phyloP scores from a whole-genome alignment of 768 basidiomycete species.

The Leccinum boreale region DNA sequence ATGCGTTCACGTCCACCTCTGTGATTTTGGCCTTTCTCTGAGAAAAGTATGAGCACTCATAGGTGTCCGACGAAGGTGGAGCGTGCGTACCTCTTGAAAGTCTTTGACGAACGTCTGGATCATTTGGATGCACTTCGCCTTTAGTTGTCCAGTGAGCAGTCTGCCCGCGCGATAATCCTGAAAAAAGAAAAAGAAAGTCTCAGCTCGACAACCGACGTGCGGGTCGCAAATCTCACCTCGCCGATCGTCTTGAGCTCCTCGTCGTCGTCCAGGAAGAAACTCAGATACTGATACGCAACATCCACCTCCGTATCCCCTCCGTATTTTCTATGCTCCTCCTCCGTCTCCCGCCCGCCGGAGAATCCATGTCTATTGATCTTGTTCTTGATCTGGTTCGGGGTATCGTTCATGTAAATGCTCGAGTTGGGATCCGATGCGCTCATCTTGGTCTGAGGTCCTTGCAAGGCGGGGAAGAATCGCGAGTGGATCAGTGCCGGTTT shows the following conservation, averaged over 20 bases:
- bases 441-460: constrained; percentile 99
- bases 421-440: constrained; percentile 92
- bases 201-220: background rate
- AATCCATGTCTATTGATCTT: constrained; percentile 97
- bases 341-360: constrained; percentile 92
- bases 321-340: constrained; percentile 84
- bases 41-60: constrained; percentile 4
- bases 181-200: background rate
- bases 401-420: constrained; percentile 96
- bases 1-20: constrained; percentile 67
- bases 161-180: constrained; percentile 92
- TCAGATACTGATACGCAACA: constrained; percentile 91
- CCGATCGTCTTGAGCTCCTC: constrained; percentile 77
- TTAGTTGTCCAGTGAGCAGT: constrained; percentile 87
- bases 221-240: constrained; percentile 43
- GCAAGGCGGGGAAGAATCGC: constrained; percentile 97
- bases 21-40: constrained; percentile 81
- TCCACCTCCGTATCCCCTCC: constrained; percentile 96
- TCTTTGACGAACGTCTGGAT: constrained; percentile 79
- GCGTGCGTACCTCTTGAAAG: constrained; percentile 71
- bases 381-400: constrained; percentile 90
- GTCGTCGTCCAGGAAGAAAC: constrained; percentile 95
- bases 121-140: constrained; percentile 79
- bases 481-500: constrained; percentile 92
- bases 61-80: background rate